Evolutionary conservation across 495 filamentous ascomycete species (phyloP), one percentile per base, ranked within the genome.

Genomic region (Podospora pseudocomata): DNA sequence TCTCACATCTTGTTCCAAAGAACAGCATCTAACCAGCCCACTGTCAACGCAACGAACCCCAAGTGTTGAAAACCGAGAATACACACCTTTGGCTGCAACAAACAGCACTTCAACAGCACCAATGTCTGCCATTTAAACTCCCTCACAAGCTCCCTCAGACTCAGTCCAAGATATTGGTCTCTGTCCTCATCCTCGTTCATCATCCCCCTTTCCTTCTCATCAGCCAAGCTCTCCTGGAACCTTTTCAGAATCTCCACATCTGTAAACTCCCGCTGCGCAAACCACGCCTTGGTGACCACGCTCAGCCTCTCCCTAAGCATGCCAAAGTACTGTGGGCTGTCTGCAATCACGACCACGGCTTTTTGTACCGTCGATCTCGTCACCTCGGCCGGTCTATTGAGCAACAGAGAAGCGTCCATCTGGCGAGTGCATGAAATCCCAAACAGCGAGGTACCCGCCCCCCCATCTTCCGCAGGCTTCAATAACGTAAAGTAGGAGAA

Each of bases 401-500:
- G 83, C 65, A 99, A 84, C 67, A 89, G 82, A 27, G 85, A 88
- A 13, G 94, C 86, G 72, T 96, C 91, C 68, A 99, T 84, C 80
- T 98, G 95, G 64, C 94, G 86, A 18, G 93, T 96, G 76, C 95
- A 99, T 13, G 94, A 91, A 72, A 99, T 98, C 68, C 95, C 95
- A 78, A 99, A 98, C 26, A 98, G 87, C 32, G 92, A 97, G 0
- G 92, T 94, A 3, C 89, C 86, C n/a, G 89, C 84, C 9, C 75
- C 73, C 5, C 78, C 78, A 53, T 80, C 76, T 39, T 85, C 87
- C 53, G 85, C 88, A 62, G 88, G 88, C 58, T 88, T 88, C 59
- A 91, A 85, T 54, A 99, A 89, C 16, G 96, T 98, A 79, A 99
- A 99, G 81, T 98, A 99, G 64, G 93, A 97, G 83, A 97, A 98